A percentile compares a stretch with the other conserved stretches of the same genome.
phyloP scores from a whole-genome alignment of 2,329 filamentous ascomycete genomes.

The Immersiporthe knoxdaviesiana region DNA sequence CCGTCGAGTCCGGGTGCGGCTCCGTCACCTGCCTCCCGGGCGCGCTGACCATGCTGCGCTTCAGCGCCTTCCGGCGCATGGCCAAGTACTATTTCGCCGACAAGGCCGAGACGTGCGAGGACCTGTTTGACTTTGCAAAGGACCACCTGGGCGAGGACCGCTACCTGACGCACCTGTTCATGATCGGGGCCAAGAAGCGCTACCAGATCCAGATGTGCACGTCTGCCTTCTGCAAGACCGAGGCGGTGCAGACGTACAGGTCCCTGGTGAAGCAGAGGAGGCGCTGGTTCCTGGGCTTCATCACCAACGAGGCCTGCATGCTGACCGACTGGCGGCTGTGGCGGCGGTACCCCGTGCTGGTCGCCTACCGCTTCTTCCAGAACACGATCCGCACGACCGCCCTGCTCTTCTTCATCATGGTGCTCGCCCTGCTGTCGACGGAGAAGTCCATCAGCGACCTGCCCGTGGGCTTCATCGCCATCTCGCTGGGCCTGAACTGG shows the following conservation, averaged over 20 bases:
- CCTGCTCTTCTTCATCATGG: slow-evolving; percentile 90
- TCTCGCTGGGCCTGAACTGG: slow-evolving; percentile 93
- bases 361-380: slow-evolving; percentile 88
- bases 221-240: slow-evolving; percentile 96
- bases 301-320: slow-evolving; percentile 99
- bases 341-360: slow-evolving; percentile 85
- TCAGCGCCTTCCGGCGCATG: slow-evolving; percentile 95
- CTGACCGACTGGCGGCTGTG: slow-evolving; percentile 91
- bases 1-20: slow-evolving; percentile 91
- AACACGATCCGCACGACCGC: slow-evolving; percentile 96
- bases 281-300: slow-evolving; percentile 95
- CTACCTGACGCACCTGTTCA: slow-evolving; percentile 97
- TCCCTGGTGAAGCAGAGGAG: slow-evolving; percentile 92
- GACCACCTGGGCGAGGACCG: slow-evolving; percentile 93
- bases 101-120: slow-evolving; percentile 92
- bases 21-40: slow-evolving; percentile 94
- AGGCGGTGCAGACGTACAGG: slow-evolving; percentile 86
- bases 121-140: slow-evolving; percentile 96
- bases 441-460: slow-evolving; percentile 77
- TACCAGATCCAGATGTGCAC: slow-evolving; percentile 99
- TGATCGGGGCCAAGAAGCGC: slow-evolving; percentile 91
- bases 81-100: slow-evolving; percentile 98
- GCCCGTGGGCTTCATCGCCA: slow-evolving; percentile 89
- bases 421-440: slow-evolving; percentile 83
- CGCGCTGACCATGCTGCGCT: slow-evolving; percentile 92